Evolutionary conservation across 1,284 basidiomycete genomes (phyloP).

Genomic region (Sanguinoderma infundibulare): DNA sequence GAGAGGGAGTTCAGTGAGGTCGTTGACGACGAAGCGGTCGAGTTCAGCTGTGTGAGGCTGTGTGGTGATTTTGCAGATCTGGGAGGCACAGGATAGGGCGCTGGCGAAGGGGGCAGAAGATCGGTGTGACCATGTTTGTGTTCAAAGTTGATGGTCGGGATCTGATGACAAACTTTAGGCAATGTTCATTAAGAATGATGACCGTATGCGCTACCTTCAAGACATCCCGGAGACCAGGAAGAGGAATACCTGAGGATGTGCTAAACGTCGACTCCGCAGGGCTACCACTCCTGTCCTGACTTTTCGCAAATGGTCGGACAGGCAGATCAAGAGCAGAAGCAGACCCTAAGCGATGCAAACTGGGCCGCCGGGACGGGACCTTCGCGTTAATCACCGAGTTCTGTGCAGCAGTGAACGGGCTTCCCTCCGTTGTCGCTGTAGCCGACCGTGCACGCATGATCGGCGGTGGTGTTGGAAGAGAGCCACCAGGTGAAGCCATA

Average conservation of each 20-base stretch:
- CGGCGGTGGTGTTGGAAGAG: conserved; percentile 40
- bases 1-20: conserved; percentile 36
- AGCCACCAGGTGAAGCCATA: conserved; percentile 37
- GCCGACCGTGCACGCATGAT: conserved; percentile 56
- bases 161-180: conserved; percentile 40
- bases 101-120: conserved; percentile 79
- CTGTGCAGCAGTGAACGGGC: conserved; percentile 18
- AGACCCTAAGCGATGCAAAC: conserved; percentile 50
- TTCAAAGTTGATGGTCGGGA: conserved; percentile 68
- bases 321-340: conserved; percentile 54
- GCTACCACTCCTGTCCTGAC: conserved; percentile 52
- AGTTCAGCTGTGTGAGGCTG: conserved; percentile 32
- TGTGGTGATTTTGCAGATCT: conserved; percentile 42
- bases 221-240: conserved; percentile 72
- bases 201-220: conserved; percentile 54
- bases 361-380: conserved; percentile 40
- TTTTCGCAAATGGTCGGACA: conserved; percentile 46
- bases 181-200: neutral
- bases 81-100: conserved; percentile 50
- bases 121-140: conserved; percentile 73
- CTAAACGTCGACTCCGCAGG: conserved; percentile 44
- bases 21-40: conserved; percentile 34
- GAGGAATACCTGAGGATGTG: conserved; percentile 38
- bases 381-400: conserved; percentile 17
- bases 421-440: conserved; percentile 45